Conservation (phyloP, 441 rosid species). For the Biscutella auriculata region DNA sequence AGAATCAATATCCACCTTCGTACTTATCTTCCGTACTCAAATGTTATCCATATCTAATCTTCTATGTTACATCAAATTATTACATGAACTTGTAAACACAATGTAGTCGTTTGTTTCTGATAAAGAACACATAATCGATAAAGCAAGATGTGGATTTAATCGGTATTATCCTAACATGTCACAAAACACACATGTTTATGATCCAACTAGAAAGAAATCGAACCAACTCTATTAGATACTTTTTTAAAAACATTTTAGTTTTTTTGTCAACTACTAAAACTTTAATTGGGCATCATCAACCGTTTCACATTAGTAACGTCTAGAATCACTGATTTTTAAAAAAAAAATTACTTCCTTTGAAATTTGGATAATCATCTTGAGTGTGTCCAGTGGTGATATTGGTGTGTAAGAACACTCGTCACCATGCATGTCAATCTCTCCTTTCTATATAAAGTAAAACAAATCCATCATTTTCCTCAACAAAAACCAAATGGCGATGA, state of each 20-base stretch:
- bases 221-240: background rate
- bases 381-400: background rate
- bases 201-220: background rate
- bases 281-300: too few species aligned
- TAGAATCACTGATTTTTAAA: background rate
- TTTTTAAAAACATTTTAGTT: too few species aligned
- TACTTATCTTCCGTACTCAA: conserved; percentile 16
- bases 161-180: background rate
- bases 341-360: background rate
- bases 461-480: background rate
- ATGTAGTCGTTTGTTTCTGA: too few species aligned
- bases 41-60: background rate
- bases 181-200: background rate
- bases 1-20: conserved; percentile 3
- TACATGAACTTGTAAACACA: background rate
- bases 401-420: conserved; percentile 32
- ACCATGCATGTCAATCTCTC: conserved; percentile 29
- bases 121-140: background rate
- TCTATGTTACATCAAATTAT: background rate
- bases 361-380: conserved; percentile 10
- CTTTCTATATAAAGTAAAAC: conserved; percentile 12
- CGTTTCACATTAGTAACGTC: background rate
- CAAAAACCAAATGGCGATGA: conserved; percentile 7
- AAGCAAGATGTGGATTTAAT: background rate
- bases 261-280: too few species aligned